Evolutionary conservation across 805 yeast genomes (phyloP).

Genomic region (Metschnikowia cubensis): DNA sequence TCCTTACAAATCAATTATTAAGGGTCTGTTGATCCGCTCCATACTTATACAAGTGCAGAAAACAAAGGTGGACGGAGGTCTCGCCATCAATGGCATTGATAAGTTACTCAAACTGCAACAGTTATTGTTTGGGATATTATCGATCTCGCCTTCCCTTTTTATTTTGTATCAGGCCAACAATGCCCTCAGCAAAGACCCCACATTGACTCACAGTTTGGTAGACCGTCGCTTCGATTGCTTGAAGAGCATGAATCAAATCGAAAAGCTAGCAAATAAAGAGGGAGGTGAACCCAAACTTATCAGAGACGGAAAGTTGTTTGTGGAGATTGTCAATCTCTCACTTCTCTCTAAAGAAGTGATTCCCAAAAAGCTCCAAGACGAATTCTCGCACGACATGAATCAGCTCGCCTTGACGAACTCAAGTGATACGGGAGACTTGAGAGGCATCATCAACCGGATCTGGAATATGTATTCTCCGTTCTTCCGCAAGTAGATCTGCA

Average conservation of each 20-base stretch:
- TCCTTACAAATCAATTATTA: slow-evolving; percentile 61
- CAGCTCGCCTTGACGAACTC: slow-evolving; percentile 38
- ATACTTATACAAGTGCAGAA: slow-evolving; percentile 90
- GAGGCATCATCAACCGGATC: slow-evolving; percentile 50
- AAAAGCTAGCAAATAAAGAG: slow-evolving; percentile 41
- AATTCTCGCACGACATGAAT: slow-evolving; percentile 62
- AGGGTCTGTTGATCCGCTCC: slow-evolving; percentile 72
- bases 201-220: slow-evolving; percentile 30
- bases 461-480: slow-evolving; percentile 56
- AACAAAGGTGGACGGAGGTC: slow-evolving; percentile 89
- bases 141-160: slow-evolving; percentile 75
- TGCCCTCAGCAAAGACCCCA: slow-evolving; percentile 26
- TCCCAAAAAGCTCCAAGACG: slow-evolving; percentile 46
- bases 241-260: slow-evolving; percentile 54
- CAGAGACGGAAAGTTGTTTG: slow-evolving; percentile 52
- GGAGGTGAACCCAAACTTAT: slow-evolving; percentile 11
- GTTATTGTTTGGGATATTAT: slow-evolving; percentile 87
- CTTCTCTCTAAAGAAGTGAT: slow-evolving; percentile 45
- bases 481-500: slow-evolving; percentile 16
- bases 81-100: slow-evolving; percentile 89
- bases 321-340: slow-evolving; percentile 61
- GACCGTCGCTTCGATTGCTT: slow-evolving; percentile 28
- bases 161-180: slow-evolving; percentile 47
- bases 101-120: slow-evolving; percentile 86
- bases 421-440: slow-evolving; percentile 37